Evolutionary conservation across 202 grass and related monocot species (phyloP), one percentile per base, ranked within the genome.

Genomic region (Setaria viridis): DNA sequence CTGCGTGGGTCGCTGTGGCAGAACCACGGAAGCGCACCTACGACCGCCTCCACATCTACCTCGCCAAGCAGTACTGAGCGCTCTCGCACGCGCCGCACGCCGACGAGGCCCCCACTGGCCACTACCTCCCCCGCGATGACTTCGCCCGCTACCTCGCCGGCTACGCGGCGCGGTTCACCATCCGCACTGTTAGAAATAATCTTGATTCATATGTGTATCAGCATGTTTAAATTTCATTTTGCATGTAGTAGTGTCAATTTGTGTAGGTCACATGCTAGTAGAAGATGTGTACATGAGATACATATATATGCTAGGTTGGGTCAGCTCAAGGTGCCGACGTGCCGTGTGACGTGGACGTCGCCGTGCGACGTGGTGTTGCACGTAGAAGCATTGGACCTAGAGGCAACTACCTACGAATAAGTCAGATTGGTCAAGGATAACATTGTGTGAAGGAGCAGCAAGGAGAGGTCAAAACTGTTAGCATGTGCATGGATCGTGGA

Each of bases 11-110:
- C 95, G 41, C 86, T 98, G 42, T 98, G 95, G 95, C 25, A 25
- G 25, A 25, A 25, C 25, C 25, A 25, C 95, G 93, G 74, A 80
- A 92, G 35, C 87, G 91, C 62, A 70, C 89, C 42, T 95, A 98
- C 79, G 89, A 98, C 51, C 91, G 95, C 69, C 35, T 95, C 20
- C 51, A n/a, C 41, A 91, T 98, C 62, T 93, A 98, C 86, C 86
- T 98, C 12, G 59, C 75, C 76, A 98, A 98, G 91, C n/a, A 89
- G 59, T 68, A 89, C 84, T 88, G 74, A 60, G 75, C 85, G 29
- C 91, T 98, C 3, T 93, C 96, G 17, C 84, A 89, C 76, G 20
- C 66, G 74, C 88, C 91, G 64, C 88, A 94, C 84, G 35, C 67
- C 0, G 30, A 55, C 11, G 41, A 3, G 2, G 66, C 93, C 5